Percentiles rank a stretch among this genome's conserved stretches.
Conservation (phyloP, 176 grass and related monocot genomes). For the Guadua angustifolia region DNA sequence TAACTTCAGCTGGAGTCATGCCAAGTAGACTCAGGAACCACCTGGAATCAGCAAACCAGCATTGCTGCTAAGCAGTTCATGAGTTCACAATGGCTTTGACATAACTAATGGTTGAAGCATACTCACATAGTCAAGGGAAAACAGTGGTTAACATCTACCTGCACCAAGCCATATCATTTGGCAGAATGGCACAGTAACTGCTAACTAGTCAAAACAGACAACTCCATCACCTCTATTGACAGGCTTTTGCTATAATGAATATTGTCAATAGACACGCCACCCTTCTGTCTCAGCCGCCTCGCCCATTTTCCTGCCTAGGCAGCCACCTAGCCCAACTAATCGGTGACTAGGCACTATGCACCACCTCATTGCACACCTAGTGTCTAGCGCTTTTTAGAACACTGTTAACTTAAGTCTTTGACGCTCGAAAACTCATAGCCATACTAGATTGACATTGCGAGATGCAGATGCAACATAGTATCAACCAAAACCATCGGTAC, state of each 20-base stretch:
- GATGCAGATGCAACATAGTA: neutral
- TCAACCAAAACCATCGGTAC: neutral
- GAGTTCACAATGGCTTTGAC: neutral
- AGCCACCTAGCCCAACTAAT: no score
- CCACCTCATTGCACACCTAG: no score
- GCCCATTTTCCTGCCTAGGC: no score
- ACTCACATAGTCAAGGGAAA: neutral
- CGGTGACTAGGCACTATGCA: no score
- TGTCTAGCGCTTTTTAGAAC: no score
- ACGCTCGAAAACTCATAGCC: neutral
- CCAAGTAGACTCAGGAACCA: neutral
- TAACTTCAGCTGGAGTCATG: neutral
- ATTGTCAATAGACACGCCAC: no score
- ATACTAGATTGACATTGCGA: neutral
- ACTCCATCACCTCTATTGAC: neutral
- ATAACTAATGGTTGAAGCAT: neutral
- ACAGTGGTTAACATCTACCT: neutral
- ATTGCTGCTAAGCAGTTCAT: neutral
- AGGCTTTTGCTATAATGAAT: neutral
- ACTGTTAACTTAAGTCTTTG: neutral
- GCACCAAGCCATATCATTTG: conserved; percentile 14
- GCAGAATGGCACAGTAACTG: neutral
- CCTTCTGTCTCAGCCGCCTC: no score
- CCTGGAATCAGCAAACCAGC: neutral
- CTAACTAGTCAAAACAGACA: neutral